phyloP scores from a whole-genome alignment of 139 green algal genomes.

The Coelastrella sp. region DNA sequence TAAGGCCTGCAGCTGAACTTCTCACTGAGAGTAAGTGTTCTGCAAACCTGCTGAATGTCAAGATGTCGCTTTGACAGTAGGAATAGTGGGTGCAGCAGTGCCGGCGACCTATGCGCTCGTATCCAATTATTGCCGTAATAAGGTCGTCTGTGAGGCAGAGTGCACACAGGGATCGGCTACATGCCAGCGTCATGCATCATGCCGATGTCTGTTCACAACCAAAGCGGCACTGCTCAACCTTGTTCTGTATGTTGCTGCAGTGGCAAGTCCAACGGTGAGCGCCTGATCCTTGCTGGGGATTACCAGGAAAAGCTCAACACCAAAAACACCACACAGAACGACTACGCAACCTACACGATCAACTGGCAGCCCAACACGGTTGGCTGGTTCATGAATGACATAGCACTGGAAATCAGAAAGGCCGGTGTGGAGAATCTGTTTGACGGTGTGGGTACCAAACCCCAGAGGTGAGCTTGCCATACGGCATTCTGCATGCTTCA shows the following conservation, averaged over 20 bases:
- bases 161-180: too few relatives aligned
- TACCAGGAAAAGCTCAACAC: background rate
- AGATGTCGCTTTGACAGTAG: too few relatives aligned
- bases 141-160: too few relatives aligned
- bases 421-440: background rate
- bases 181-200: too few relatives aligned
- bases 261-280: slow-evolving; percentile 3
- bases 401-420: background rate
- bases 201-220: too few relatives aligned
- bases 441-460: background rate
- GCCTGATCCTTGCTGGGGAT: background rate
- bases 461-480: background rate
- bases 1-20: too few relatives aligned
- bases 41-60: too few relatives aligned
- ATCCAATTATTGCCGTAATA: too few relatives aligned
- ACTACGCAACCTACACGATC: background rate
- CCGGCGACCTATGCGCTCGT: too few relatives aligned
- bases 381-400: background rate
- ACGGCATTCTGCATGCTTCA: background rate
- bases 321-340: background rate
- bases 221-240: background rate
- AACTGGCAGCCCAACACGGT: slow-evolving; percentile 20
- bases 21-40: too few relatives aligned
- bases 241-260: background rate
- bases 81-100: too few relatives aligned